Base-by-base conservation (phyloP, 2,329 filamentous ascomycete genomes). In the Aspergillaceae sp. region DNA sequence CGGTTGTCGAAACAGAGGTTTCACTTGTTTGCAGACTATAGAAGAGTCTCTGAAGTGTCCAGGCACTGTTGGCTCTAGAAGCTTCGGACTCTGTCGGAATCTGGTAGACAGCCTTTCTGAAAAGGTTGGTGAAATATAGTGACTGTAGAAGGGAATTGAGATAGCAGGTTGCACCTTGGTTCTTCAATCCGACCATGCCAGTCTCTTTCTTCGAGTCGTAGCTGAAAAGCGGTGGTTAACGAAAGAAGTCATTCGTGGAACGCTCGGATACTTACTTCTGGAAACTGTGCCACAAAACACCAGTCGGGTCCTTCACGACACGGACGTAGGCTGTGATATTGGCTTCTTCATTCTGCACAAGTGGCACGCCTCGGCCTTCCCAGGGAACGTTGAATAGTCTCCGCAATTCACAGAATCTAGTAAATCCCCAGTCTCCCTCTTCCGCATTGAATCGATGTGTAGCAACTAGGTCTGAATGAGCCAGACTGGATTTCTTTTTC, bases 181-280 rank as follows among this genome's bases (percentile, higher is more conserved):
- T 98, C 68, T 92, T 92, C 45, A 98, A 74, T 2, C 92, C 92
- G 37, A 98, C 92, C 73, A 90, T 97, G 47, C 92, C 92, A 0
- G 92, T 98, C 70, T 96, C 90, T 65, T 92, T 94, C 72, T 97
- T 98, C n/a, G 92, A 97, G 64, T 98, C 90, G 65, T 98, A 98
- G 70, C 74, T 76, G 42, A 46, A 72, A 51, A 69, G 67, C 36
- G 26, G 19, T 7, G 19, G 36, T 38, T 28, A 38, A 19, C 26
- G 36, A 4, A 9, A 38, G 19, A 19, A 8, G 6, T 26, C 11
- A 38, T 28, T 38, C 3, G 26, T 7, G 26, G 7, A 1, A 5
- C 26, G 27, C n/a, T 38, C 7, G 7, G 5, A 36, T 43, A 51
- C 63, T 48, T 56, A 70, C 67, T 70, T 69, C 49, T 68, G 64